Evolutionary conservation across 2,329 filamentous ascomycete genomes (phyloP).

Genomic region (Paraphoma chrysanthemicola): DNA sequence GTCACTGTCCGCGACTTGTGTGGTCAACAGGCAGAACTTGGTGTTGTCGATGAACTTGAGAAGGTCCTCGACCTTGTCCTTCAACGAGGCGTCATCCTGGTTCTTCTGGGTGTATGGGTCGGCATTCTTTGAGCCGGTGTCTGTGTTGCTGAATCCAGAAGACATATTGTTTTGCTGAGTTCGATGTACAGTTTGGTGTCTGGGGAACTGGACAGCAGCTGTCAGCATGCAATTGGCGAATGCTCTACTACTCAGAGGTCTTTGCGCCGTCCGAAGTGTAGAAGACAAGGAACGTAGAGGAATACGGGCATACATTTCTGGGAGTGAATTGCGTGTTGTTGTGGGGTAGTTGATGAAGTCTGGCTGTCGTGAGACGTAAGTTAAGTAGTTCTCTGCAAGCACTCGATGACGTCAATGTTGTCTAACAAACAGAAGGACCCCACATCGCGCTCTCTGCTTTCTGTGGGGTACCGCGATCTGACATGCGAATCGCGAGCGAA

Average conservation of each 20-base stretch:
- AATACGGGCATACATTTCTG: slow-evolving; percentile 18
- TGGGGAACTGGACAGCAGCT: slow-evolving; percentile 21
- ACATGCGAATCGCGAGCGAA: neutral
- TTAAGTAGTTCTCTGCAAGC: slow-evolving; percentile 13
- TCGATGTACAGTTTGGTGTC: slow-evolving; percentile 12
- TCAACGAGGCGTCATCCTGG: slow-evolving; percentile 71
- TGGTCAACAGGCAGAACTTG: slow-evolving; percentile 93
- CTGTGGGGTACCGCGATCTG: slow-evolving; percentile 1
- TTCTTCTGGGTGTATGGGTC: slow-evolving; percentile 85
- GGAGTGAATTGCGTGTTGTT: neutral
- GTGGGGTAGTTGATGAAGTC: slow-evolving; percentile 7
- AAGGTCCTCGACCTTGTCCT: slow-evolving; percentile 80
- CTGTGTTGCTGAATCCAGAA: slow-evolving; percentile 47
- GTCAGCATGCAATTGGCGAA: slow-evolving; percentile 27
- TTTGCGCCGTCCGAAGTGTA: slow-evolving; percentile 6
- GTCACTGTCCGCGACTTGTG: slow-evolving; percentile 68
- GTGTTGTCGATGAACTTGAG: slow-evolving; percentile 71
- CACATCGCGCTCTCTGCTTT: neutral
- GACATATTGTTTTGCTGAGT: slow-evolving; percentile 35
- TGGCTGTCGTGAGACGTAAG: slow-evolving; percentile 16
- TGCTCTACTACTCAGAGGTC: slow-evolving; percentile 8
- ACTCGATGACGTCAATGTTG: slow-evolving; percentile 22
- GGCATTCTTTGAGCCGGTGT: slow-evolving; percentile 56
- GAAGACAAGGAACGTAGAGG: slow-evolving; percentile 7
- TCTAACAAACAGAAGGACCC: slow-evolving; percentile 2